Evolutionary conservation across 139 green algal genomes (phyloP).

Genomic region (Spirogloea muscicola): DNA sequence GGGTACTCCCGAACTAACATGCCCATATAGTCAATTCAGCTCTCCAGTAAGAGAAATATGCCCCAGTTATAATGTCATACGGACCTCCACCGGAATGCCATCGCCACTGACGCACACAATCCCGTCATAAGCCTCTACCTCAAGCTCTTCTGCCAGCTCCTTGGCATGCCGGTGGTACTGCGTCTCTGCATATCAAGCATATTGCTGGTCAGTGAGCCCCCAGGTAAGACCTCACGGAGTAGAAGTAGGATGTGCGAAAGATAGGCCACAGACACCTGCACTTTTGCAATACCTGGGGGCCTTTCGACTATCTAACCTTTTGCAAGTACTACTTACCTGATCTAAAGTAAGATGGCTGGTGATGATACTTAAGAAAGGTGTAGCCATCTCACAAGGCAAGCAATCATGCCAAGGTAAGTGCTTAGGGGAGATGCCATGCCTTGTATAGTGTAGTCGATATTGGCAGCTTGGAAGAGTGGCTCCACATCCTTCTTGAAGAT

Average conservation of each 20-base stretch:
- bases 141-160: not conserved
- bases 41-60: too few species aligned
- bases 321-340: not conserved
- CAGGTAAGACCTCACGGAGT: not conserved
- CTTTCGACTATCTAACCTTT: not conserved
- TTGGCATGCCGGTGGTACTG: constrained; percentile 8
- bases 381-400: not conserved
- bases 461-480: constrained; percentile 8
- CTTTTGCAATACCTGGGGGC: not conserved
- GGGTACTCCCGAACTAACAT: too few species aligned
- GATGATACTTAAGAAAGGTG: not conserved
- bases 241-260: not conserved
- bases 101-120: constrained; percentile 22
- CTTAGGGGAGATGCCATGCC: not conserved
- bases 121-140: constrained; percentile 9
- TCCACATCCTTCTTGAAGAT: constrained; percentile 8
- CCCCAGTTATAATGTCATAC: not conserved
- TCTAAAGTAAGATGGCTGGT: not conserved
- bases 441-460: not conserved
- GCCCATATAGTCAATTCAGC: too few species aligned
- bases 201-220: not conserved
- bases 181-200: constrained; percentile 18
- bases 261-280: not conserved
- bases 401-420: not conserved
- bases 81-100: constrained; percentile 18